These are phyloP conservation scores for Aureobasidium pullulans DNA, from an alignment of 2,329 filamentous ascomycete genomes.

Conservation along the genomic window DNA sequence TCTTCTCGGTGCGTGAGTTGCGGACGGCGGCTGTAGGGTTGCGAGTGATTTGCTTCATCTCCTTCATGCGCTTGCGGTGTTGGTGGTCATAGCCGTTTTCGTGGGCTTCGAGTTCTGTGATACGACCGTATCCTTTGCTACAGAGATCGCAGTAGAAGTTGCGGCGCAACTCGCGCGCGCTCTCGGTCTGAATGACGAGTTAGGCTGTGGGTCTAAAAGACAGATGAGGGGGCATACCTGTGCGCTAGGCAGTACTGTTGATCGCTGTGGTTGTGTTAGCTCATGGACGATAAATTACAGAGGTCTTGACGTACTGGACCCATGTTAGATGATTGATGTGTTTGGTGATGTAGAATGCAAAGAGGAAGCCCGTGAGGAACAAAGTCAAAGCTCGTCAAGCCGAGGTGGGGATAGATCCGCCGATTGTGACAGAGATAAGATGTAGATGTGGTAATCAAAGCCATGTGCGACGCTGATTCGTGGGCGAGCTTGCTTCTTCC, in stretches of 20 bases:
- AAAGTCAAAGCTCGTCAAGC: not conserved
- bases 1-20: constrained; percentile 56
- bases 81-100: constrained; percentile 92
- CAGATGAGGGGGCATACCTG: not conserved
- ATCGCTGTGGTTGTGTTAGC: constrained; percentile 5
- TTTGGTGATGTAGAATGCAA: not conserved
- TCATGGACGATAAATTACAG: not conserved
- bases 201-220: not conserved
- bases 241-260: constrained; percentile 10
- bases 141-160: constrained; percentile 56
- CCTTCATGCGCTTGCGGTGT: constrained; percentile 81
- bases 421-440: not conserved
- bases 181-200: not conserved
- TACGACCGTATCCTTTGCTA: constrained; percentile 87
- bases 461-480: constrained; percentile 7
- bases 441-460: not conserved
- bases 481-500: not conserved
- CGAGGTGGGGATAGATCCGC: not conserved
- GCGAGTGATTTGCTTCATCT: constrained; percentile 77
- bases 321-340: constrained; percentile 1
- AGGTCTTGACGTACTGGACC: constrained; percentile 12
- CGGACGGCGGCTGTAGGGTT: constrained; percentile 59
- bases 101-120: constrained; percentile 94
- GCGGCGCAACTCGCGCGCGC: constrained; percentile 11
- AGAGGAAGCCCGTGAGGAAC: not conserved